Evolutionary conservation across 2,329 filamentous ascomycete species (phyloP).

Genomic region (Xylaria digitata): DNA sequence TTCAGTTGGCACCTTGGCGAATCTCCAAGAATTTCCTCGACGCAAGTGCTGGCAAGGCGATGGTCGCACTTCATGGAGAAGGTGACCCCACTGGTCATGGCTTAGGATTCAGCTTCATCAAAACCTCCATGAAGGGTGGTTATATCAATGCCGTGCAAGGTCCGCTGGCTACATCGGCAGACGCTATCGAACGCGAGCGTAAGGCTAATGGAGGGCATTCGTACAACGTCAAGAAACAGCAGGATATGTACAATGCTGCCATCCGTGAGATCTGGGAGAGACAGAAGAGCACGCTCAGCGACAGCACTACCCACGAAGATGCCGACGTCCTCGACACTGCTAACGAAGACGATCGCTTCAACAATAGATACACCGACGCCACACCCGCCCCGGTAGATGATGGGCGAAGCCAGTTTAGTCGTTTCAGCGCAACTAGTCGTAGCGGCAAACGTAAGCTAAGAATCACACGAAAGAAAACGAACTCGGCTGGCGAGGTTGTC

Average conservation of each 20-base stretch:
- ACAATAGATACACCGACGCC: constrained; percentile 76
- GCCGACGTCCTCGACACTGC: constrained; percentile 68
- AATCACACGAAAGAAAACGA: constrained; percentile 76
- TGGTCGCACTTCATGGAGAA: constrained; percentile 93
- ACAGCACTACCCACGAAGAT: constrained; percentile 74
- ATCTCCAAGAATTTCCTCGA: constrained; percentile 97
- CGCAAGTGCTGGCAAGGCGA: constrained; percentile 92
- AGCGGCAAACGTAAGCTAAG: constrained; percentile 73
- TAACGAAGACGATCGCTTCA: constrained; percentile 75
- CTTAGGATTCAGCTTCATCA: constrained; percentile 95
- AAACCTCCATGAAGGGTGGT: constrained; percentile 98
- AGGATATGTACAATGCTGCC: constrained; percentile 89
- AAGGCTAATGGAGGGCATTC: constrained; percentile 93
- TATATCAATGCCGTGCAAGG: constrained; percentile 84
- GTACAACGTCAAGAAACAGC: constrained; percentile 96
- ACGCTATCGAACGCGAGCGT: constrained; percentile 87
- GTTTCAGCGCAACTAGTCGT: constrained; percentile 75
- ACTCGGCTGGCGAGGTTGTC: constrained; percentile 72
- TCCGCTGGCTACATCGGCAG: constrained; percentile 74
- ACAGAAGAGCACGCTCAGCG: constrained; percentile 82
- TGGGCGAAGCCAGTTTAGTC: constrained; percentile 81
- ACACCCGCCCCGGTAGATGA: constrained; percentile 78
- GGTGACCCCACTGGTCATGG: constrained; percentile 95
- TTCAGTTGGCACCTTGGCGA: constrained; percentile 94
- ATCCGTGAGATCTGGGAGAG: constrained; percentile 93